phyloP scores from a whole-genome alignment of 139 green algal species.

The Volvox reticuliferus region DNA sequence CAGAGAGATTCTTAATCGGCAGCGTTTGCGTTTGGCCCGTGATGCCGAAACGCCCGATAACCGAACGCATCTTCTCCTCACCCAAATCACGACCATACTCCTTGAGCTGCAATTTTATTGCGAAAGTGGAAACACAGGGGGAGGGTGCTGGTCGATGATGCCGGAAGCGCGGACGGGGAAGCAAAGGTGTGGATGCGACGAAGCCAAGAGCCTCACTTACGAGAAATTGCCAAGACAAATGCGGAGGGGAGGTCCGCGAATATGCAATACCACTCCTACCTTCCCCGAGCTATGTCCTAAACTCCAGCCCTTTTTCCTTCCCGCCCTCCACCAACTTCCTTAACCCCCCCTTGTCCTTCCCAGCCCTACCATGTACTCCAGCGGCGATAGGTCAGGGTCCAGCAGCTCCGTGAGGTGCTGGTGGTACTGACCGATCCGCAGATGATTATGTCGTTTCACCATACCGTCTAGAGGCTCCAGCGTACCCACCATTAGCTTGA shows the following conservation, averaged over 20 bases:
- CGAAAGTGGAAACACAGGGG: neutral
- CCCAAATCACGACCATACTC: constrained; percentile 68
- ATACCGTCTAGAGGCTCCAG: constrained; percentile 91
- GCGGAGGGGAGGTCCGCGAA: too few species aligned
- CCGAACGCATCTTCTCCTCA: constrained; percentile 81
- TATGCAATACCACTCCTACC: too few species aligned
- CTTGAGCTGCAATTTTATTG: constrained; percentile 50
- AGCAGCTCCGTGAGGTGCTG: constrained; percentile 91
- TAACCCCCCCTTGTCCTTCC: neutral
- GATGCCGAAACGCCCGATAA: constrained; percentile 86
- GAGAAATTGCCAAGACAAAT: too few species aligned
- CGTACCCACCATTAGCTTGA: constrained; percentile 98
- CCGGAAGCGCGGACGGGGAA: too few species aligned
- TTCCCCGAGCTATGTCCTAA: neutral
- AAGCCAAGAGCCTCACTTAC: too few species aligned
- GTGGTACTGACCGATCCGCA: constrained; percentile 86
- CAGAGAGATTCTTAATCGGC: constrained; percentile 87
- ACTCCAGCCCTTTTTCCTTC: neutral
- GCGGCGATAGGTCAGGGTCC: constrained; percentile 75
- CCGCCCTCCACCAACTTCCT: neutral
- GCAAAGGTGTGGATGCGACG: too few species aligned
- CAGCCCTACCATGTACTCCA: constrained; percentile 81
- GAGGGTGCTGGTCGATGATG: too few species aligned
- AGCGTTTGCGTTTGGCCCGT: constrained; percentile 79
- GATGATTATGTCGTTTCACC: constrained; percentile 96